Base-by-base conservation (phyloP, 2,329 filamentous ascomycete genomes). In the Lachnum nothofagi region DNA sequence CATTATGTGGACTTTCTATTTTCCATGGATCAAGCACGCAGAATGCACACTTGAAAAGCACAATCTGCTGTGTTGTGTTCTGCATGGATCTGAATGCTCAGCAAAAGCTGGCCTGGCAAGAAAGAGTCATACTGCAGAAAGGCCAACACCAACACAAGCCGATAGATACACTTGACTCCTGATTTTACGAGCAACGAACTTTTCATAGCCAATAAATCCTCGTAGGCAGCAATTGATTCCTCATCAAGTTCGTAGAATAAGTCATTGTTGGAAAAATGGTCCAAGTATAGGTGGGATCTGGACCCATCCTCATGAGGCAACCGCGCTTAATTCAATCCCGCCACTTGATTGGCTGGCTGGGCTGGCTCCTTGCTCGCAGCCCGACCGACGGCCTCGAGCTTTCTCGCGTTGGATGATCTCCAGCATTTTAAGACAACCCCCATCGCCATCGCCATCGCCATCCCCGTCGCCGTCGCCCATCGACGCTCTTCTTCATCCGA, bases 151-250 rank as follows among this genome's bases (percentile, higher is more conserved):
- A n/a, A n/a, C n/a, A 51, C 45, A 22, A 24, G 31, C 17, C 14
- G n/a, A 22, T 44, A 42, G 14, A 25, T 10, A 35, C 16, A 34
- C n/a, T n/a, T n/a, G n/a, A 22, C 29, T 14, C 22, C 19, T 17
- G 25, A 40, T 14, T 5, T 24, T 24, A 22, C 3, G 35, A 9
- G 29, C 20, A 43, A n/a, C 9, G 42, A 37, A 40, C 33, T 34
- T 12, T 44, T 25, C 23, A 42, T 22, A 54, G 19, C 55, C 75
- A 77, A 78, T 77, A 10, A 23, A 48, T 49, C 48, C 35, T 44
- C 56, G 54, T 50, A 60, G 57, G 59, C 57, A 57, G 47, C 54
- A 54, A 51, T 24, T 17, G 24, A 25, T 20, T 47, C 44, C 29
- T 33, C 27, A 47, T 29, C 27, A 41, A 41, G 40, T 6, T 20